These are phyloP conservation scores for Aspergillus puulaauensis DNA, from an alignment of 2,329 filamentous ascomycete species.

Conservation along the genomic window DNA sequence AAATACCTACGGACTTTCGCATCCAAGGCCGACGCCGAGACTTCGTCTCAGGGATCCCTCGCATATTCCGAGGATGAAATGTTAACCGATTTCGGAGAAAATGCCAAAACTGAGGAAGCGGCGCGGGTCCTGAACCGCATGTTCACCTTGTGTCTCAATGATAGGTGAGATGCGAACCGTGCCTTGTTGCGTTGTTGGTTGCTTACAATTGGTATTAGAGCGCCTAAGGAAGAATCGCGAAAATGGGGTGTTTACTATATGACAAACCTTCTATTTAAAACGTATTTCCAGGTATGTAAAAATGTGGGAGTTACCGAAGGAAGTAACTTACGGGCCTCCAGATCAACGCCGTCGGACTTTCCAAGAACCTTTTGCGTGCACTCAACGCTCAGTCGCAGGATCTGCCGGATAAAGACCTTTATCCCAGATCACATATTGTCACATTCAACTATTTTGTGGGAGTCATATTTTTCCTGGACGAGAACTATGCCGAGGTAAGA, in stretches of 20 bases:
- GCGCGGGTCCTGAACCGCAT: constrained; percentile 88
- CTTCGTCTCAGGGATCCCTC: constrained; percentile 48
- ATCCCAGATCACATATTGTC: constrained; percentile 86
- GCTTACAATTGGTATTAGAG: constrained; percentile 50
- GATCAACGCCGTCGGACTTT: constrained; percentile 84
- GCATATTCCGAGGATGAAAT: constrained; percentile 76
- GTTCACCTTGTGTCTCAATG: constrained; percentile 84
- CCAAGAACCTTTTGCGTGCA: constrained; percentile 83
- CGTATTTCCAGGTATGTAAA: constrained; percentile 74
- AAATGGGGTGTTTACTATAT: constrained; percentile 99
- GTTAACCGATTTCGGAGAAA: constrained; percentile 70
- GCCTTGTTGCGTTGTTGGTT: background rate
- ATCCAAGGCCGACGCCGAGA: constrained; percentile 80
- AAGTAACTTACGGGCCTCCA: constrained; percentile 23
- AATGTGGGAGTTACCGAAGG: too few relatives aligned
- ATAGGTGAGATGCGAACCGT: constrained; percentile 61
- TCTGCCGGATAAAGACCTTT: constrained; percentile 74
- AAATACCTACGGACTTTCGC: constrained; percentile 86
- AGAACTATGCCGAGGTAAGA: constrained; percentile 77
- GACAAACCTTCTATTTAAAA: constrained; percentile 95
- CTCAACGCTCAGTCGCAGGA: constrained; percentile 75
- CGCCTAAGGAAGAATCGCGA: constrained; percentile 79
- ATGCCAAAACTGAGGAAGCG: constrained; percentile 85
- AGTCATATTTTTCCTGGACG: constrained; percentile 89
- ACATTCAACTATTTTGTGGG: constrained; percentile 97